Conservation (phyloP, 1,139 yeast species). For the Candida glucosophila region DNA sequence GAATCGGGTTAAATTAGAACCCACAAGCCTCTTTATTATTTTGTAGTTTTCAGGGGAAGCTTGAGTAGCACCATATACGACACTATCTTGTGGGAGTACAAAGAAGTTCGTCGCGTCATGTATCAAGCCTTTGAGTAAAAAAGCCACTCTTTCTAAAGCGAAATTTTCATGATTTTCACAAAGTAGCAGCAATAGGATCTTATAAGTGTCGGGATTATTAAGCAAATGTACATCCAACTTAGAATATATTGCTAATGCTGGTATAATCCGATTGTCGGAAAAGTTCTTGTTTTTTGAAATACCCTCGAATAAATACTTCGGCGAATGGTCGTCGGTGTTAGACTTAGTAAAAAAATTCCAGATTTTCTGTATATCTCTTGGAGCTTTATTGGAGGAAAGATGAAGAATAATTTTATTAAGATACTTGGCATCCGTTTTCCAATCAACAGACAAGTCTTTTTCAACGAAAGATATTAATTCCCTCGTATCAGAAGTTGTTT, state of each 20-base stretch:
- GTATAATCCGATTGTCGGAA: constrained; percentile 4
- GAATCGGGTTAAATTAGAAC: constrained; percentile 9
- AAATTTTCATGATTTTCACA: constrained; percentile 5
- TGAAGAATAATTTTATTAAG: constrained; percentile 23
- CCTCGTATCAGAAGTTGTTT: constrained; percentile 15
- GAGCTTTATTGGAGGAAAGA: constrained; percentile 7
- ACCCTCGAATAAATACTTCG: constrained; percentile 10
- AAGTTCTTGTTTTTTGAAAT: constrained; percentile 6
- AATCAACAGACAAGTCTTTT: constrained; percentile 20
- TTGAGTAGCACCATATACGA: constrained; percentile 4
- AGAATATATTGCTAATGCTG: constrained; percentile 12
- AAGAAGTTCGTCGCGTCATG: constrained; percentile 15
- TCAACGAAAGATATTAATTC: constrained; percentile 28
- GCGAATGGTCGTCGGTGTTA: constrained; percentile 8
- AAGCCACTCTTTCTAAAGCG: constrained; percentile 6
- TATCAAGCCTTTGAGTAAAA: constrained; percentile 17
- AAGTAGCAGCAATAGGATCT: constrained; percentile 6
- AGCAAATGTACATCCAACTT: constrained; percentile 3
- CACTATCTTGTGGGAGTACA: constrained; percentile 15
- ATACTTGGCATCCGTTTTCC: constrained; percentile 24
- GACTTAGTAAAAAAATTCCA: constrained; percentile 6
- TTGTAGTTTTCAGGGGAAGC: constrained; percentile 19
- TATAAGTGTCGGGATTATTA: constrained; percentile 8
- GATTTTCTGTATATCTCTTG: constrained; percentile 8
- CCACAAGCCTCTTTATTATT: constrained; percentile 17